These are phyloP conservation scores for Aureobasidium namibiae DNA, from an alignment of 2,329 filamentous ascomycete species.

Conservation along the genomic window DNA sequence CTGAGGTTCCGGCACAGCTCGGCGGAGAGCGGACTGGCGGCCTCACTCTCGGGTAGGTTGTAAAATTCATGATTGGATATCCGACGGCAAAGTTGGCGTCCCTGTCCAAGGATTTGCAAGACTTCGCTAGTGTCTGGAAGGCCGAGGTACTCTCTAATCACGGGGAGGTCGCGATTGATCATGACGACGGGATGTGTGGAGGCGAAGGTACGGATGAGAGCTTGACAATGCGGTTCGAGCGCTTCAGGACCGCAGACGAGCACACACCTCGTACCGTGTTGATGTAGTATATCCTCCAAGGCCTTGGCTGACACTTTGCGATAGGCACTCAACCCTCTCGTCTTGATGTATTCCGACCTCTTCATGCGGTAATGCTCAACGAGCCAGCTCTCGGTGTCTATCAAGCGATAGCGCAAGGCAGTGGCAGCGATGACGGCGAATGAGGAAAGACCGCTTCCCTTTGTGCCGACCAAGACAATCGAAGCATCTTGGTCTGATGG, in stretches of 20 bases:
- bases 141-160: conserved; percentile 55
- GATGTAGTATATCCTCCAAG: conserved; percentile 50
- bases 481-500: conserved; percentile 55
- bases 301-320: conserved; percentile 56
- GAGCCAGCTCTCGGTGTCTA: conserved; percentile 63
- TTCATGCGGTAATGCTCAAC: conserved; percentile 55
- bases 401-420: conserved; percentile 57
- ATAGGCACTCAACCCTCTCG: conserved; percentile 54
- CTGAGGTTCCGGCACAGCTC: background rate
- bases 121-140: conserved; percentile 48
- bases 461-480: conserved; percentile 61
- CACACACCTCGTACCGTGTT: conserved; percentile 54
- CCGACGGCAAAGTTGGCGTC: conserved; percentile 50
- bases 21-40: background rate
- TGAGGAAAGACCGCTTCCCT: conserved; percentile 68
- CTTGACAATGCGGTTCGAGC: conserved; percentile 56
- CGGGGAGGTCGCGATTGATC: conserved; percentile 55
- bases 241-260: conserved; percentile 64
- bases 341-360: conserved; percentile 54
- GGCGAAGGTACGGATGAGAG: conserved; percentile 53
- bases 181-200: conserved; percentile 63
- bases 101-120: conserved; percentile 49
- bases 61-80: conserved; percentile 72
- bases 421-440: conserved; percentile 67
- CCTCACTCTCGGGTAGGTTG: conserved; percentile 53